Base-by-base conservation (phyloP, 352 stramenopile species). In the Globisporangium emineosum region DNA sequence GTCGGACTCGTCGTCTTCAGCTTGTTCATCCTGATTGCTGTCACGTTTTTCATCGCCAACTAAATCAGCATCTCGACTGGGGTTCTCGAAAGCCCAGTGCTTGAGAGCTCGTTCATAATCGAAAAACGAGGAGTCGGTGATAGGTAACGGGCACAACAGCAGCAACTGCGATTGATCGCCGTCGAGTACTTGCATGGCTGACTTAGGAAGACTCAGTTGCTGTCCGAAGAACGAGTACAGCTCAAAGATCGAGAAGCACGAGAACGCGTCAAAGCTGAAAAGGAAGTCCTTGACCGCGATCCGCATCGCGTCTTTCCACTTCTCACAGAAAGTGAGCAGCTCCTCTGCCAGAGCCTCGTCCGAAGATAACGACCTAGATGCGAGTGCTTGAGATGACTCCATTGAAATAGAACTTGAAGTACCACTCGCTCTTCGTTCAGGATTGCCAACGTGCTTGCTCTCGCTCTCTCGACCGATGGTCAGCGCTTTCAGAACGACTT, bases 271-370 rank as follows among this genome's bases (percentile, higher is more conserved):
- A 2, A 88, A 66, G 15, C 59, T 76, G 35, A 77, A 86, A 8
- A 89, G 62, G 25, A 85, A 86, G 47, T 88, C 80, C 6, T 79
- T 76, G n/a, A 78, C 69, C 1, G 78, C 76, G 29, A 88, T 78
- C 13, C 68, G 63, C 51, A 88, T 66, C 0, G 78, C 78, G 6
- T 66, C 54, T 3, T 67, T 60, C 80, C 80, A 89, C 12, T 86
- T 78, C 3, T 66, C 62, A 42, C 78, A 86, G 50, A 85, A 88
- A 3, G 57, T 54, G 5, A 81, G 61, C 17, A 88, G 51, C 6
- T 78, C 65, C 1, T 62, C 61, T 0, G 69, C 68, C 0, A 81
- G 53, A 19, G 62, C 53, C 55, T 82, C 69, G 10, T 81, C 66
- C 6, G 66, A 64, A 3, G 66, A 64, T 5, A 43, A 8, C 19